A percentile compares a stretch with the other conserved stretches of the same genome.
Evolutionary conservation across 129 eudicot species (phyloP).

Genomic region (Dittrichia graveolens): DNA sequence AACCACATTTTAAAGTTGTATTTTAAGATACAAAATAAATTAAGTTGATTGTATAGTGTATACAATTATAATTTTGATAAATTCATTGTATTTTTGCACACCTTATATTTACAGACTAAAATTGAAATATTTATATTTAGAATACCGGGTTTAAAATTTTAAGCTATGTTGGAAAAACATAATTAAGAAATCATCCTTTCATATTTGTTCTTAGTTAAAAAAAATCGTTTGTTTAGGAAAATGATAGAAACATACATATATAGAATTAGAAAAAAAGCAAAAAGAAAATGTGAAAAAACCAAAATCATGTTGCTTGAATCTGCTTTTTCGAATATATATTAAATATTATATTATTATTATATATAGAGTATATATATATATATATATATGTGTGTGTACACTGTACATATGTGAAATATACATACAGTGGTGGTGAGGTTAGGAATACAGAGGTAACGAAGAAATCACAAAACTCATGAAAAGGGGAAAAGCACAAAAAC

Average conservation of each 20-base stretch:
- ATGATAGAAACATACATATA: neutral
- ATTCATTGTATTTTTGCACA: too few relatives aligned
- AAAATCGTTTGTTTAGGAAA: neutral
- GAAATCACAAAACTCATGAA: constrained; percentile 29
- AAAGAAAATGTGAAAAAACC: constrained; percentile 17
- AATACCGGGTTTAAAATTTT: too few relatives aligned
- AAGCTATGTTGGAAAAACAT: neutral
- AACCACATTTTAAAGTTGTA: too few relatives aligned
- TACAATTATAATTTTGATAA: too few relatives aligned
- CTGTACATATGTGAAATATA: constrained; percentile 13
- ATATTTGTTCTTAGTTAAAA: neutral
- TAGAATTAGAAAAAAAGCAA: neutral
- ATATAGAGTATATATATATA: neutral
- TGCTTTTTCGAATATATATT: neutral
- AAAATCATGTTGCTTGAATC: constrained; percentile 15
- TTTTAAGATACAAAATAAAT: too few relatives aligned
- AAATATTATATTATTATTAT: neutral
- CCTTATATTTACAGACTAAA: too few relatives aligned
- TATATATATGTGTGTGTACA: neutral
- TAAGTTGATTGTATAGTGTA: too few relatives aligned
- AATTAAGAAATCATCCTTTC: neutral
- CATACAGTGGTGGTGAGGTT: constrained; percentile 43
- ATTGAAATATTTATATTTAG: too few relatives aligned
- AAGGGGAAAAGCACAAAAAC: constrained; percentile 47
- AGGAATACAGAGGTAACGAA: constrained; percentile 29